Evolutionary conservation across 371 early-diverging fungal genomes (phyloP).

Genomic region (Mortierella sp.): DNA sequence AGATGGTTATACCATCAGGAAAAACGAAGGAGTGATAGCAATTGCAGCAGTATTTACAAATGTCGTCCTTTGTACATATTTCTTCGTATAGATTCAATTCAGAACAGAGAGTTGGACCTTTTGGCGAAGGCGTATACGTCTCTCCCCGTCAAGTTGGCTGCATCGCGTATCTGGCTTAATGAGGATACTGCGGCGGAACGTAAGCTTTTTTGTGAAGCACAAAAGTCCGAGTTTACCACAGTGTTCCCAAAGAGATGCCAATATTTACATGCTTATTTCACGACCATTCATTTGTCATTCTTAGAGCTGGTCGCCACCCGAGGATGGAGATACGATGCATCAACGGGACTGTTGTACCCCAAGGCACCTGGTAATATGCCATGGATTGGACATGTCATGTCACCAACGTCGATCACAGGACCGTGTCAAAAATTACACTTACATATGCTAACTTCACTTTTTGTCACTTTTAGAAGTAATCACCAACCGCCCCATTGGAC

Average conservation of each 20-base stretch:
- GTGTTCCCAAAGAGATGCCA: background rate
- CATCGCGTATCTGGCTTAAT: constrained; percentile 49
- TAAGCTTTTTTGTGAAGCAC: constrained; percentile 5
- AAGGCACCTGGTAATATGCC: constrained; percentile 41
- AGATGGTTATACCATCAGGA: no score
- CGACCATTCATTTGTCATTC: background rate
- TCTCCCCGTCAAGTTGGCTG: constrained; percentile 51
- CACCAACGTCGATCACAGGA: background rate
- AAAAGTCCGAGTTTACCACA: background rate
- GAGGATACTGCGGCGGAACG: constrained; percentile 55
- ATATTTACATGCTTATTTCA: background rate
- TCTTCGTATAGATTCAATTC: constrained; percentile 45
- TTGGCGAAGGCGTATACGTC: constrained; percentile 57
- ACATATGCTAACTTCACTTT: background rate
- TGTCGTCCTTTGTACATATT: background rate
- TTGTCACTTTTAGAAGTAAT: constrained; percentile 21
- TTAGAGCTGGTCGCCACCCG: constrained; percentile 55
- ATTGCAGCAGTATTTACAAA: background rate
- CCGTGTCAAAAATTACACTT: background rate
- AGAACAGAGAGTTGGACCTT: constrained; percentile 47
- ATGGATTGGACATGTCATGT: no score
- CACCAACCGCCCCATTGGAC: constrained; percentile 35
- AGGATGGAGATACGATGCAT: constrained; percentile 55
- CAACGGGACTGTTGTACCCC: constrained; percentile 53
- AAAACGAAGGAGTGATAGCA: background rate